Conservation (phyloP, 352 stramenopile species). For the Lagenidium sp. region DNA sequence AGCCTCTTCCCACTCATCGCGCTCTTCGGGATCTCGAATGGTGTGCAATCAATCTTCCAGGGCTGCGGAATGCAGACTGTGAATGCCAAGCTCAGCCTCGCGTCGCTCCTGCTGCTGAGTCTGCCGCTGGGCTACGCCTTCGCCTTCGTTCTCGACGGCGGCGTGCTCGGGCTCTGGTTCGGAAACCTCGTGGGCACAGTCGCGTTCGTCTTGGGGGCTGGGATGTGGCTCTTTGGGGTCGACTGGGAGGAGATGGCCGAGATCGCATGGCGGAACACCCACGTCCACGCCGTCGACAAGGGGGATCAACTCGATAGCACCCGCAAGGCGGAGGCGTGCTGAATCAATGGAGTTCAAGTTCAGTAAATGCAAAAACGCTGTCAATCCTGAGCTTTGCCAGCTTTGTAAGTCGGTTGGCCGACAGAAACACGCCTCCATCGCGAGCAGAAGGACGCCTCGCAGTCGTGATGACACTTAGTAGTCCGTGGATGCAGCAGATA, state of each 20-base stretch:
- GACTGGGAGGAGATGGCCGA: constrained; percentile 42
- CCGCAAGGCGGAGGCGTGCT: too few relatives aligned
- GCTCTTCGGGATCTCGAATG: constrained; percentile 5
- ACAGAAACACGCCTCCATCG: too few relatives aligned
- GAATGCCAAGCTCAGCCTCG: constrained; percentile 17
- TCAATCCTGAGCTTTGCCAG: too few relatives aligned
- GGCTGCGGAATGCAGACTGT: constrained; percentile 13
- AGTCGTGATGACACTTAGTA: too few relatives aligned
- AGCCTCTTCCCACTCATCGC: constrained; percentile 9
- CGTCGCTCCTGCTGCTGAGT: constrained; percentile 14
- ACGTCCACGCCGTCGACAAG: constrained; percentile 9
- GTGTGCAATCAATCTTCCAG: constrained; percentile 14
- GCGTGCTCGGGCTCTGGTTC: constrained; percentile 23
- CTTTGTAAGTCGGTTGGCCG: too few relatives aligned
- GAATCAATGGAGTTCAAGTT: too few relatives aligned
- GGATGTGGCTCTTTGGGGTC: constrained; percentile 24
- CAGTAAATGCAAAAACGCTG: too few relatives aligned
- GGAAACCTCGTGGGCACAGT: constrained; percentile 13
- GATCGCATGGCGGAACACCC: constrained; percentile 27
- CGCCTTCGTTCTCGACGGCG: constrained; percentile 9
- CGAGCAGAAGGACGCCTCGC: too few relatives aligned
- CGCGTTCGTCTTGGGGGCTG: constrained; percentile 6
- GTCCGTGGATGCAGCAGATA: too few relatives aligned
- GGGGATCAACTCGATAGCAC: too few relatives aligned
- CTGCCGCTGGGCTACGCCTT: constrained; percentile 15